Evolutionary conservation across 1,284 basidiomycete species (phyloP).

Genomic region (Xerocomus minutiporus): DNA sequence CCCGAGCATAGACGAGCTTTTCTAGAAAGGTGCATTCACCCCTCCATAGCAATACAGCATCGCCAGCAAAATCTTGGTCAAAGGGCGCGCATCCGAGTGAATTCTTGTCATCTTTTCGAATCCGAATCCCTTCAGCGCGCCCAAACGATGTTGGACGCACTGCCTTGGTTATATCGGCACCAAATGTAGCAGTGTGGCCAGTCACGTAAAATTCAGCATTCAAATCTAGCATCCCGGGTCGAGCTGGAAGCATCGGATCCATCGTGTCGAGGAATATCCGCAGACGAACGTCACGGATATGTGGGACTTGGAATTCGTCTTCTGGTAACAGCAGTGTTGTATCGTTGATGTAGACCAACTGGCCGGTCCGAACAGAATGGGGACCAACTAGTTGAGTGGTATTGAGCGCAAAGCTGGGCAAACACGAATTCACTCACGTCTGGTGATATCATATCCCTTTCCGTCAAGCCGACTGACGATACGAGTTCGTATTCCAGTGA

Average conservation of each 20-base stretch:
- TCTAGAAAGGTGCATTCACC: slow-evolving; percentile 81
- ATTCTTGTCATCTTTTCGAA: slow-evolving; percentile 51
- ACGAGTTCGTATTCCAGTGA: slow-evolving; percentile 71
- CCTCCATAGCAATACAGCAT: slow-evolving; percentile 55
- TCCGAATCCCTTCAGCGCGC: slow-evolving; percentile 45
- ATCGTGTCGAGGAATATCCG: slow-evolving; percentile 52
- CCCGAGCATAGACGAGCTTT: slow-evolving; percentile 64
- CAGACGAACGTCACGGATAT: slow-evolving; percentile 48
- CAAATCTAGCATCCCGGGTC: slow-evolving; percentile 32
- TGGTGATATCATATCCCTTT: slow-evolving; percentile 81
- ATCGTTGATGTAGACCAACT: slow-evolving; percentile 79
- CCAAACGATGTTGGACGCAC: slow-evolving; percentile 37
- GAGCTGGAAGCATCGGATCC: slow-evolving; percentile 42
- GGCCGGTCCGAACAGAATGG: slow-evolving; percentile 73
- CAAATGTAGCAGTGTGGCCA: slow-evolving; percentile 69
- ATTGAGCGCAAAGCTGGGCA: slow-evolving; percentile 4
- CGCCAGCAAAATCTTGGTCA: slow-evolving; percentile 41
- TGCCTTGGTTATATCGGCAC: slow-evolving; percentile 49
- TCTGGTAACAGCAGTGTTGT: slow-evolving; percentile 47
- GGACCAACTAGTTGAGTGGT: slow-evolving; percentile 61
- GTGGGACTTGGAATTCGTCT: slow-evolving; percentile 29
- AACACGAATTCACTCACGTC: slow-evolving; percentile 49
- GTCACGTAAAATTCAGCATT: slow-evolving; percentile 46
- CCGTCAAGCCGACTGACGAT: slow-evolving; percentile 78
- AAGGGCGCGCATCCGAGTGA: slow-evolving; percentile 58